These are phyloP conservation scores for Raddia distichophylla DNA, from an alignment of 176 grass and related monocot species.

Conservation along the genomic window DNA sequence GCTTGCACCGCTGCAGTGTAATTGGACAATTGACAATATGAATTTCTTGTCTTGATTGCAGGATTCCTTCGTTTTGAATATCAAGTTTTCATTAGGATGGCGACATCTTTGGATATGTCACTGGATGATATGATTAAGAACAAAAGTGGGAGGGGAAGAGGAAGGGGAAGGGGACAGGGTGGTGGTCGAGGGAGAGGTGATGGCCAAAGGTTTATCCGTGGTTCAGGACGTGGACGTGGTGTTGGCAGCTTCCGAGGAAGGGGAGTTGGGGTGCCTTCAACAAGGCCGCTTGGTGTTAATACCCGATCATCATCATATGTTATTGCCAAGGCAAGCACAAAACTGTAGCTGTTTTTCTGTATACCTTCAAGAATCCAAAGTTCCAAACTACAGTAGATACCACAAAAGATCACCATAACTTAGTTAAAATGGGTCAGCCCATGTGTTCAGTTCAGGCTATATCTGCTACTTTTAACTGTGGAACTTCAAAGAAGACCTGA, in stretches of 20 bases:
- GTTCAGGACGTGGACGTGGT: constrained; percentile 68
- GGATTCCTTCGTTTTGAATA: constrained; percentile 29
- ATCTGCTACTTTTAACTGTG: constrained; percentile 44
- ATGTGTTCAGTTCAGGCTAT: constrained; percentile 22
- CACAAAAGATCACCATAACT: constrained; percentile 44
- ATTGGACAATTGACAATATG: constrained; percentile 12
- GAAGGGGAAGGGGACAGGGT: constrained; percentile 62
- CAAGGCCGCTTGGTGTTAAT: constrained; percentile 90
- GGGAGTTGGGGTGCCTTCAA: constrained; percentile 56
- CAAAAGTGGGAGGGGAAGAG: constrained; percentile 70
- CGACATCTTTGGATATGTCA: constrained; percentile 69
- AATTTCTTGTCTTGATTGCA: constrained; percentile 35
- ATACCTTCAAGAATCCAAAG: constrained; percentile 69
- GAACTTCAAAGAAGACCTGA: constrained; percentile 38
- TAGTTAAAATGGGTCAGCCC: constrained; percentile 44
- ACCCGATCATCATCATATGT: constrained; percentile 64
- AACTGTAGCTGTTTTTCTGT: constrained; percentile 65
- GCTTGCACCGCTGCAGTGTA: background rate
- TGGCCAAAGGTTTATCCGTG: constrained; percentile 50
- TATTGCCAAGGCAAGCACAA: constrained; percentile 97
- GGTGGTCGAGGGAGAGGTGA: constrained; percentile 50
- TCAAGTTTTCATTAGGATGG: constrained; percentile 48
- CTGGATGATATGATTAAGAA: constrained; percentile 90
- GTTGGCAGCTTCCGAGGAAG: constrained; percentile 73
- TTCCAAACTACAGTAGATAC: constrained; percentile 55